Evolutionary conservation across 371 early-diverging fungal species (phyloP).

Genomic region (Rhizopus arrhizus): DNA sequence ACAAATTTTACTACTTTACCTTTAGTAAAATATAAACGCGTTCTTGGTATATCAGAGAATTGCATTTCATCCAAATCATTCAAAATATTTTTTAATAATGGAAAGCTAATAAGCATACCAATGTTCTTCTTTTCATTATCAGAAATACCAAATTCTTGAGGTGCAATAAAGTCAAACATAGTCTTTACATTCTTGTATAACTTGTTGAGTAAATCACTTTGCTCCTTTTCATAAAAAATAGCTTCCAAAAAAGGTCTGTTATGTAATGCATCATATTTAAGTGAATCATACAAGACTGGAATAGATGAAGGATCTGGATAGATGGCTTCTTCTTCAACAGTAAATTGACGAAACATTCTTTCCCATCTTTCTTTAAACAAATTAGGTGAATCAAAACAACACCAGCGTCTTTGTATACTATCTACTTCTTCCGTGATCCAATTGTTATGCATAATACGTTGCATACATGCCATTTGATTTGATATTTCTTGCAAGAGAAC

Average conservation of each 20-base stretch:
- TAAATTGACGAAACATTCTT: slow-evolving; percentile 88
- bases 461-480: slow-evolving; percentile 64
- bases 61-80: slow-evolving; percentile 72
- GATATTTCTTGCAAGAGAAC: slow-evolving; percentile 73
- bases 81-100: slow-evolving; percentile 78
- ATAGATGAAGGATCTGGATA: slow-evolving; percentile 84
- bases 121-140: slow-evolving; percentile 83
- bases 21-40: slow-evolving; percentile 95
- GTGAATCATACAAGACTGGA: slow-evolving; percentile 91
- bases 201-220: not conserved
- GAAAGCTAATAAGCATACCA: slow-evolving; percentile 77
- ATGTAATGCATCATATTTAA: slow-evolving; percentile 95
- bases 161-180: slow-evolving; percentile 92
- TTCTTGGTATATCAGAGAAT: slow-evolving; percentile 61
- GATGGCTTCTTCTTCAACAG: slow-evolving; percentile 27
- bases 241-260: slow-evolving; percentile 83
- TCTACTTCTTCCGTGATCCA: slow-evolving; percentile 62
- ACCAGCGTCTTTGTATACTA: slow-evolving; percentile 71
- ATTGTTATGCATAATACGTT: slow-evolving; percentile 81
- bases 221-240: slow-evolving; percentile 51
- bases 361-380: slow-evolving; percentile 94
- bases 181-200: slow-evolving; percentile 83
- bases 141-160: slow-evolving; percentile 90
- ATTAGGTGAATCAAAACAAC: slow-evolving; percentile 77
- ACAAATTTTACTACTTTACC: slow-evolving; percentile 30